Conservation (phyloP, 768 basidiomycete species). For the Lactarius trivialis region DNA sequence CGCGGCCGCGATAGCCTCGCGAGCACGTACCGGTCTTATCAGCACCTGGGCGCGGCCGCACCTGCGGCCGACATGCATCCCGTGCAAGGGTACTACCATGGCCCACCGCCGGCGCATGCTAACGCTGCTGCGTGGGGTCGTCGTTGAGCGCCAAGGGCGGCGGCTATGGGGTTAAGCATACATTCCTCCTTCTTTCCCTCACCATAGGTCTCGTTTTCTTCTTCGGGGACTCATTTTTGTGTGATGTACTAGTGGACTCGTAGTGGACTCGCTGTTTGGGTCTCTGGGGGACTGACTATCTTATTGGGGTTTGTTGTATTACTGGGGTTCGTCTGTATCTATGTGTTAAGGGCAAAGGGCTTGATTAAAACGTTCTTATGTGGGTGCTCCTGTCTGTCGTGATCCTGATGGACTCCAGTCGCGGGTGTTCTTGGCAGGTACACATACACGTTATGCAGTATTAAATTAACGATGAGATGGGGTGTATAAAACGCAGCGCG, state of each 20-base stretch:
- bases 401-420: background rate
- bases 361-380: background rate
- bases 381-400: background rate
- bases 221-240: background rate
- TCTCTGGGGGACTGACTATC: too few species aligned
- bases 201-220: too few species aligned
- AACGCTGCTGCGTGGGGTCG: background rate
- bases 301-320: background rate
- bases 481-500: background rate
- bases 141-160: background rate
- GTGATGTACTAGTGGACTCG: background rate
- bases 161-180: too few species aligned
- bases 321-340: background rate
- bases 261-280: background rate
- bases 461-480: background rate
- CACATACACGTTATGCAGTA: background rate
- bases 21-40: constrained; percentile 4
- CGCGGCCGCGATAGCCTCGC: background rate
- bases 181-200: too few species aligned
- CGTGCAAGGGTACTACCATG: background rate
- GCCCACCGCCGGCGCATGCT: background rate
- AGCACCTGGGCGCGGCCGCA: background rate
- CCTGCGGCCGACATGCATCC: background rate
- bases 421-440: background rate
- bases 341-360: background rate